phyloP scores from a whole-genome alignment of 495 filamentous ascomycete genomes.

The Thermothielavioides terrestris region DNA sequence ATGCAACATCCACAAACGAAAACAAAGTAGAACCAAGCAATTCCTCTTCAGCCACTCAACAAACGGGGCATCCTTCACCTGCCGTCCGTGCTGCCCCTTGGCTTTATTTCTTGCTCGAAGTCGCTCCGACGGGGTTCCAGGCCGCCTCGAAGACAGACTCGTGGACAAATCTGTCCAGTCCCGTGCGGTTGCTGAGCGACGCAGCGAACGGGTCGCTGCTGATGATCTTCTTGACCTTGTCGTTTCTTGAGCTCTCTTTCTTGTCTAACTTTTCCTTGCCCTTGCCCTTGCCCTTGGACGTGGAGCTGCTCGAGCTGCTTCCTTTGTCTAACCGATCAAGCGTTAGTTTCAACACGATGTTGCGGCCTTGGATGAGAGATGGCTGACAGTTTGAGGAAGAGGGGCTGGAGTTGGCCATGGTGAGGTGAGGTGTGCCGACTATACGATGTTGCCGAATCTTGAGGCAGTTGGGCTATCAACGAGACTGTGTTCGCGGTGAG shows the following conservation, averaged over 20 bases:
- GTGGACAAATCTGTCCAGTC: background rate
- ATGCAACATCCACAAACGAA: too few species aligned
- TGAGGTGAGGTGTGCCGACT: background rate
- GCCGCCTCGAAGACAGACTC: background rate
- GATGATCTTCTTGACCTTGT: background rate
- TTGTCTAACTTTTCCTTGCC: background rate
- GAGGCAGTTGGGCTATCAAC: background rate
- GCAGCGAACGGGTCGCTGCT: background rate
- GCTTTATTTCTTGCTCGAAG: background rate
- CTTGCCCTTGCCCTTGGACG: constrained; percentile 1
- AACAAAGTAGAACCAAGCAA: background rate
- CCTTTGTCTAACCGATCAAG: background rate
- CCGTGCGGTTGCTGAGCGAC: constrained; percentile 1
- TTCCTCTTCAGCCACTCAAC: background rate
- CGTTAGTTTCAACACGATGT: background rate
- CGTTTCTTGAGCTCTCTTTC: background rate
- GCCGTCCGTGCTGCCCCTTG: background rate
- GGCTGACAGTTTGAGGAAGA: background rate
- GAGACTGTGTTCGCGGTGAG: background rate
- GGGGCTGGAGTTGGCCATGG: background rate
- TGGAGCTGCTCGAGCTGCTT: constrained; percentile 7
- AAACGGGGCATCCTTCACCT: background rate
- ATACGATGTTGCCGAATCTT: background rate
- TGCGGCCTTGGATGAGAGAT: background rate
- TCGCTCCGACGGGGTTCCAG: constrained; percentile 1